These are phyloP conservation scores for Agaricales sp. DNA, from an alignment of 1,284 basidiomycete genomes.

Conservation along the genomic window DNA sequence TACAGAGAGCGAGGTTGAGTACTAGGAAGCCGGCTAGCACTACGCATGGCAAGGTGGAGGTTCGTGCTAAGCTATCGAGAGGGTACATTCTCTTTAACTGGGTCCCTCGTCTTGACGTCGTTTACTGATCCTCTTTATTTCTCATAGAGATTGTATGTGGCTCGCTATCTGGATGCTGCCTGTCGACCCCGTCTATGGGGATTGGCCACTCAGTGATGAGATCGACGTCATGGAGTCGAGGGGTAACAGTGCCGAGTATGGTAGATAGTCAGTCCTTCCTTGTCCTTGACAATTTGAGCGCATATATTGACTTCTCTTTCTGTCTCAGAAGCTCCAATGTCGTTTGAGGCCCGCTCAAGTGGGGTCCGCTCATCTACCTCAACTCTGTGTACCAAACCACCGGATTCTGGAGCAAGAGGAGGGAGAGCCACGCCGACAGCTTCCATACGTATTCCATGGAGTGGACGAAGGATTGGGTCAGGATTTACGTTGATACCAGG, in stretches of 20 bases:
- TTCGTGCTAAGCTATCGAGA: slow-evolving; percentile 67
- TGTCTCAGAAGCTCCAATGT: slow-evolving; percentile 55
- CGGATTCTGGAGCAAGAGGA: slow-evolving; percentile 63
- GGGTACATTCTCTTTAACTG: slow-evolving; percentile 12
- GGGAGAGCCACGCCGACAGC: slow-evolving; percentile 53
- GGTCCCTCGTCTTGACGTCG: not conserved
- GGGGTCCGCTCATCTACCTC: slow-evolving; percentile 67
- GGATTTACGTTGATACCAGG: slow-evolving; percentile 69
- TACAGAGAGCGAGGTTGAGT: slow-evolving; percentile 72
- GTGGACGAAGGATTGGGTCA: slow-evolving; percentile 73
- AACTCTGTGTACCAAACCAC: slow-evolving; percentile 69
- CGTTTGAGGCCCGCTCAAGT: slow-evolving; percentile 73
- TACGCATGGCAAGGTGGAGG: slow-evolving; percentile 75
- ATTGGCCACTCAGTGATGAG: slow-evolving; percentile 73
- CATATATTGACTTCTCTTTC: slow-evolving; percentile 4
- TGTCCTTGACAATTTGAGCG: slow-evolving; percentile 4
- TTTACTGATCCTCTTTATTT: not conserved
- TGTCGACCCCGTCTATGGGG: slow-evolving; percentile 67
- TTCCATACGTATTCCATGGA: slow-evolving; percentile 78
- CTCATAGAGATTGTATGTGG: slow-evolving; percentile 41
- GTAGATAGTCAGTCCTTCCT: slow-evolving; percentile 43
- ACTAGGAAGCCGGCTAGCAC: slow-evolving; percentile 66
- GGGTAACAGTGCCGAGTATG: slow-evolving; percentile 61
- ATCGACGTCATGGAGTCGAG: slow-evolving; percentile 80
- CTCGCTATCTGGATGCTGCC: slow-evolving; percentile 85